Base-by-base conservation (phyloP, 441 rosid species). In the Adansonia gregorii region DNA sequence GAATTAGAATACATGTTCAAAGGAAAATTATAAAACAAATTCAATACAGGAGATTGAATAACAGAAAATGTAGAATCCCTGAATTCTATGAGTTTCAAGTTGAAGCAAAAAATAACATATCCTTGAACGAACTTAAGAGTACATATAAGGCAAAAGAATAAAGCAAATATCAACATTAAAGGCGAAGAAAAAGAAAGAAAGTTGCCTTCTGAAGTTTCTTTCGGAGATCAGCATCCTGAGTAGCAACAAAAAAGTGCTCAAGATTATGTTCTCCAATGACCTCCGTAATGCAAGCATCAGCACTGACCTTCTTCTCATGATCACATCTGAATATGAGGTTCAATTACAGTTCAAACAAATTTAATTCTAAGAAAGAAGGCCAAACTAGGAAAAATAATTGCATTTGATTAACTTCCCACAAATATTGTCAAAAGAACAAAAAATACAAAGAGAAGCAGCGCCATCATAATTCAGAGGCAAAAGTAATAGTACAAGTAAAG, bases 201-300 rank as follows among this genome's bases (percentile, higher is more conserved):
- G 85, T 55, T 75, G 90, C 97, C 98, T 88, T 84, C 78, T 83
- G 88, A 74, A 95, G 86, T 86, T 87, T 90, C 79, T 76, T 89
- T 70, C 97, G 86, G 78, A 96, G 80, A 49, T 86, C 89, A 15
- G 83, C 86, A 31, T 94, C 97, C 85, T 94, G 98, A 49, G 95
- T 86, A 35, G 95, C 98, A 77, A 94, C 88, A 78, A 90, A 93
- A 81, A 94, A 96, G 79, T 94, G 96, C 74, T 93, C 95, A 0
- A 87, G n/a, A 76, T 94, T 93, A 8, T 83, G 82, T 52, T 82
- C 83, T 65, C 95, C 93, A n/a, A 91, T 82, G 54, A 94, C 81
- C 14, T 91, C 93, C 64, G 27, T 14, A 65, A 94, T 84, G 84
- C 99, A 95, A 77, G 85, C 76, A 27, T 90, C 97, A 3, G 94